Evolutionary conservation across 2,329 filamentous ascomycete species (phyloP), one percentile per base, ranked within the genome.

Genomic region (Diplodia corticola): DNA sequence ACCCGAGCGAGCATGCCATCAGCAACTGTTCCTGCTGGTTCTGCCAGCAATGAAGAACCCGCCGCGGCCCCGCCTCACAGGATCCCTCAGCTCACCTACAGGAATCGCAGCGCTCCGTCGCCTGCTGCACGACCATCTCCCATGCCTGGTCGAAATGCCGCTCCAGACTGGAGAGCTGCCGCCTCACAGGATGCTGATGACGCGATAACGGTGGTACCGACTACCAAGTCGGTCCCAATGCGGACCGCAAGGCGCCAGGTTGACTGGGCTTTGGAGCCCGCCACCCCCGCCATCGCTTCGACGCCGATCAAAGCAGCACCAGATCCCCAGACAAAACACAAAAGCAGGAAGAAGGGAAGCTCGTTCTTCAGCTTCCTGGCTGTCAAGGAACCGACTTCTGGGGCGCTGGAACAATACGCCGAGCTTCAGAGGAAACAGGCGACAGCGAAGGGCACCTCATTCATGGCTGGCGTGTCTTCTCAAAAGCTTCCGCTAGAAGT

Each of bases 401-500:
- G 73, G 5, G 82, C 82, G 4, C 70, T 83, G 24, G 79, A 81
- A 60, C 78, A 83, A 53, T 82, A 79, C 64, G 79, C 80, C 12
- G 74, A 80, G 28, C 78, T 77, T 68, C 79, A 80, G 71, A 78
- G 66, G 71, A 72, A 70, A 22, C 68, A 69, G 37, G 65, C 57
- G 7, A 40, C 50, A 4, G 57, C 20, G 10, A 53, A 70, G 22
- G 75, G 76, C 40, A 68, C 69, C 0, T 51, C 63, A 17, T 66
- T 59, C 54, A 67, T 80, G 59, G 72, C 78, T 1, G 74, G 77
- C 49, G 73, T 81, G 1, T 79, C 80, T 5, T 70, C 76, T 5
- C 77, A 81, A 67, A 83, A 81, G 69, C 76, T 85, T 44, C 83
- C 83, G 5, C 69, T 77, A 3, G 75, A 74, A 64, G 81, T 85